Evolutionary conservation across 441 rosid genomes (phyloP).

Genomic region (Hura crepitans): DNA sequence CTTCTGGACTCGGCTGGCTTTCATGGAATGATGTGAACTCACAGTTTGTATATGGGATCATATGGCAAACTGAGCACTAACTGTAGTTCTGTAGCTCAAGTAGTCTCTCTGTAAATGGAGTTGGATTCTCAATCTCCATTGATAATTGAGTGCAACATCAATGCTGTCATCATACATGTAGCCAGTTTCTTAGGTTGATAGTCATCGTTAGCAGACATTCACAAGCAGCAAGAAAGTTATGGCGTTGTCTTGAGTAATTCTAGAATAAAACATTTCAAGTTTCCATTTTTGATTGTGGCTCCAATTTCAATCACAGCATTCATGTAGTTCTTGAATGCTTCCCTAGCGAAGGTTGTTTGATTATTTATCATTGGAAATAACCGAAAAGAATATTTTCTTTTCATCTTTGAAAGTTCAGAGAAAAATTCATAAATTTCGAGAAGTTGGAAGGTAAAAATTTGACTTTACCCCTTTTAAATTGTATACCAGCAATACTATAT

Average conservation of each 20-base stretch:
- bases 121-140: constrained; percentile 6
- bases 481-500: too few relatives aligned
- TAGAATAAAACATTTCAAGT: background rate
- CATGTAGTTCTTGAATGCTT: background rate
- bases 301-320: background rate
- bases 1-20: constrained; percentile 71
- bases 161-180: background rate
- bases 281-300: background rate
- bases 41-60: background rate
- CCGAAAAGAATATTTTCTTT: too few relatives aligned
- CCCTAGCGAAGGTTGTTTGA: too few relatives aligned
- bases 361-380: too few relatives aligned
- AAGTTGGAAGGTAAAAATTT: too few relatives aligned
- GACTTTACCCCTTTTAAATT: too few relatives aligned
- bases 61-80: constrained; percentile 12
- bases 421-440: too few relatives aligned
- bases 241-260: background rate
- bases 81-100: constrained; percentile 14
- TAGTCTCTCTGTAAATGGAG: constrained; percentile 2
- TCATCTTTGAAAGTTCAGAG: too few relatives aligned
- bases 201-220: constrained; percentile 4
- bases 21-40: constrained; percentile 43
- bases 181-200: background rate
- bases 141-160: background rate
- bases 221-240: background rate